Percentiles rank a stretch among this genome's conserved stretches.
These are phyloP conservation scores for Lactifluus piperatus DNA, from an alignment of 768 basidiomycete species.

Conservation along the genomic window DNA sequence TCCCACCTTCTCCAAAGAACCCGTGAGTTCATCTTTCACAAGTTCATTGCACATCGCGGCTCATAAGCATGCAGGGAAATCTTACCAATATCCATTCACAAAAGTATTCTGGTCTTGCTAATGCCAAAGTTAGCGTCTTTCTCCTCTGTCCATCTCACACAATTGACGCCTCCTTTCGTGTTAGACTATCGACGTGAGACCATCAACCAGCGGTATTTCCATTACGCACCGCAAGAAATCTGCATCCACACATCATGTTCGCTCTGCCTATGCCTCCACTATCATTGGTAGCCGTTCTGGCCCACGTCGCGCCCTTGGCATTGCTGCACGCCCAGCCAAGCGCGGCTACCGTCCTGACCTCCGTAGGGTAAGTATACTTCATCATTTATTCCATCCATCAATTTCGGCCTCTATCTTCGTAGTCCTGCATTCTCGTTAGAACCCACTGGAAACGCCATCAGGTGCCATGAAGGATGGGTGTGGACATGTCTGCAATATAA, in stretches of 20 bases:
- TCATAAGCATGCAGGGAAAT: slow-evolving; percentile 51
- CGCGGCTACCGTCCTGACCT: slow-evolving; percentile 73
- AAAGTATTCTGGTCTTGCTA: slow-evolving; percentile 87
- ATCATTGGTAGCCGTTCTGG: slow-evolving; percentile 63
- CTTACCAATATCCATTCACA: slow-evolving; percentile 82
- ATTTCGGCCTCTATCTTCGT: slow-evolving; percentile 9
- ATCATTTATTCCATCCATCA: background rate
- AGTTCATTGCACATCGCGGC: background rate
- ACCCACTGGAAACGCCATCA: slow-evolving; percentile 67
- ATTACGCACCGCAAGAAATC: slow-evolving; percentile 60
- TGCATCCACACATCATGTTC: slow-evolving; percentile 43
- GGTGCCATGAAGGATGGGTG: slow-evolving; percentile 77
- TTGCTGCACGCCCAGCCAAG: slow-evolving; percentile 50
- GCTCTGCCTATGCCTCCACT: slow-evolving; percentile 38
- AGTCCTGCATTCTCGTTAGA: slow-evolving; percentile 78
- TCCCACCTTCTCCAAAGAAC: slow-evolving; percentile 77
- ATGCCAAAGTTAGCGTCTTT: slow-evolving; percentile 53
- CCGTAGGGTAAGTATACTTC: slow-evolving; percentile 50
- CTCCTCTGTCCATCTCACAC: background rate
- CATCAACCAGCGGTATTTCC: slow-evolving; percentile 46
- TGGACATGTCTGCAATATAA: slow-evolving; percentile 88
- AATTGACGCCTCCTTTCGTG: background rate
- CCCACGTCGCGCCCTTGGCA: slow-evolving; percentile 58
- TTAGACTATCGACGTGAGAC: slow-evolving; percentile 59
- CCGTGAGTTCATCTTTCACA: slow-evolving; percentile 38